Base-by-base conservation (phyloP, 495 filamentous ascomycete species). In the Podospora pseudopauciseta region DNA sequence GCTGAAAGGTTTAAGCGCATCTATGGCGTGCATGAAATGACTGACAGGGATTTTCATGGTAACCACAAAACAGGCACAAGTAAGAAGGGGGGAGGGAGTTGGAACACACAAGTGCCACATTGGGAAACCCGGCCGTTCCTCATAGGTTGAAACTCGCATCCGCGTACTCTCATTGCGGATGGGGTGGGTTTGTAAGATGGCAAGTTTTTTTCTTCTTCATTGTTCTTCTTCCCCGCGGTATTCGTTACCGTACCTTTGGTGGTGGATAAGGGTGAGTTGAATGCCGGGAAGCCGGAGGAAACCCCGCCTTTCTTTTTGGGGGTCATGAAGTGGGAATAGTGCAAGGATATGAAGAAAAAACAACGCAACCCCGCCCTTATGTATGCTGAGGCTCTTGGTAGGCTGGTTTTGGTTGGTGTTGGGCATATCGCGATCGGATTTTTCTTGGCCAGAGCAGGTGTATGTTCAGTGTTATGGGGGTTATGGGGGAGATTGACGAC, bases 1-100 rank as follows among this genome's bases (percentile, higher is more conserved):
- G 23, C 13, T 49, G 39, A 49, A 49, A 49, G 39, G 39, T 49
- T 49, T 49, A 49, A 49, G 39, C 55, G 55, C 55, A 58, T 26
- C n/a, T 58, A 58, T 58, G 55, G 55, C 55, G 55, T 58, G 55
- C 55, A 58, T 58, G 55, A 58, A 58, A 4, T 19, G 23, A 20
- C 7, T 16, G 39, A 49, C 39, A 49, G 39, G 39, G 39, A 11
- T 49, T 11, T 11, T 49, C 39, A 49, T 16, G 6, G 39, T 49
- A 13, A 11, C 39, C 39, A 49, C 39, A 16, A 11, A 49, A 49
- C 39, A 16, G 2, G 13, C 39, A 49, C 30, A 32, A 32, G 13
- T 0, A 18, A 13, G 39, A 11, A 49, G 39, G 15, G 39, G 13
- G 39, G 9, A 13, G 39, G 39, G 9, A 13, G 7, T 49, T 11